Conservation (phyloP, 169 alveolate genomes). For the Plasmodium chabaudi region DNA sequence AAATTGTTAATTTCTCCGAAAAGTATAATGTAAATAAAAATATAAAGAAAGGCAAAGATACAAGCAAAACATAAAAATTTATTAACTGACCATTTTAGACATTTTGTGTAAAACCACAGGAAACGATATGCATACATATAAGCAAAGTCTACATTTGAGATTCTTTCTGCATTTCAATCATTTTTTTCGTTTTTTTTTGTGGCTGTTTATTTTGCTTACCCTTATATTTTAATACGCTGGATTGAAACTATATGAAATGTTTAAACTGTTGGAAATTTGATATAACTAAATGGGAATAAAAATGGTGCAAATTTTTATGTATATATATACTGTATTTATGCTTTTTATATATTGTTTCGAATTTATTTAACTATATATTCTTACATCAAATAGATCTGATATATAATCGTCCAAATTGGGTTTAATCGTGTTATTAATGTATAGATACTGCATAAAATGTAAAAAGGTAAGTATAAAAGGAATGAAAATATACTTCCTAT, state of each 20-base stretch:
- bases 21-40: conserved; percentile 31
- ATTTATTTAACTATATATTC: neutral
- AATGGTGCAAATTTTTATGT: neutral
- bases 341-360: neutral
- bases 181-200: conserved; percentile 4
- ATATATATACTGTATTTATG: conserved; percentile 10
- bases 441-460: conserved; percentile 31
- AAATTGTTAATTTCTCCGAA: conserved; percentile 36
- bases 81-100: too few species aligned
- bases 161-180: neutral
- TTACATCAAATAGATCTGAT: conserved; percentile 49
- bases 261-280: conserved; percentile 37
- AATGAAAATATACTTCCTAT: neutral
- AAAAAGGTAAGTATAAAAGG: neutral
- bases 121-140: neutral
- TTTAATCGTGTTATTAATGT: conserved; percentile 33
- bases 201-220: too few species aligned
- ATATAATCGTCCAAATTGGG: conserved; percentile 64
- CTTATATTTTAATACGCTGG: conserved; percentile 60
- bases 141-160: neutral
- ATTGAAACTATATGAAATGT: conserved; percentile 53
- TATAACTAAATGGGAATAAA: conserved; percentile 21
- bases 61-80: too few species aligned
- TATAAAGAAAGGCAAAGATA: neutral
- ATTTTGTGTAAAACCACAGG: too few species aligned